These are phyloP conservation scores for Yarrowia galli DNA, from an alignment of 1,139 yeast genomes.

Conservation along the genomic window DNA sequence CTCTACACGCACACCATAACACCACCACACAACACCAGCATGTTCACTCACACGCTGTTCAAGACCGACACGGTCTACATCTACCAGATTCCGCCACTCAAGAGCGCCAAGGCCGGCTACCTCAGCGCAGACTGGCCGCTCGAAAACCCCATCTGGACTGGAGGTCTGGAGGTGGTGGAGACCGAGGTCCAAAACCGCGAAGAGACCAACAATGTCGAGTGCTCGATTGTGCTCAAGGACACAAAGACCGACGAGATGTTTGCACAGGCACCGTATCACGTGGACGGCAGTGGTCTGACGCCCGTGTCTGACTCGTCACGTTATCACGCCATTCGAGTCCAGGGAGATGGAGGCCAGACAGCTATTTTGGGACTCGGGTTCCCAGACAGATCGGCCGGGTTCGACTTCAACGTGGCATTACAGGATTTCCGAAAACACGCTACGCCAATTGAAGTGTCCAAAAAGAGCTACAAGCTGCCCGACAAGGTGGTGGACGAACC, in stretches of 20 bases:
- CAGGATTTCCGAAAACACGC: conserved; percentile 51
- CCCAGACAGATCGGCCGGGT: conserved; percentile 50
- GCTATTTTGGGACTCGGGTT: conserved; percentile 56
- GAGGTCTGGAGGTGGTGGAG: conserved; percentile 50
- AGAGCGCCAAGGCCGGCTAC: conserved; percentile 45
- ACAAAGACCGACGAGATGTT: conserved; percentile 48
- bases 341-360: conserved; percentile 47
- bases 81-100: conserved; percentile 52
- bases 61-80: conserved; percentile 44
- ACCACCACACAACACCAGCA: neutral
- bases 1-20: neutral
- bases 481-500: conserved; percentile 25
- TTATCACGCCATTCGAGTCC: conserved; percentile 50
- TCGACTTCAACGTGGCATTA: conserved; percentile 54
- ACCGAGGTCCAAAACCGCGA: conserved; percentile 43
- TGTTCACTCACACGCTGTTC: conserved; percentile 40
- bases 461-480: conserved; percentile 31
- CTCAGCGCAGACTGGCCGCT: conserved; percentile 52
- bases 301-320: conserved; percentile 49
- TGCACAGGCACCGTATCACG: conserved; percentile 50
- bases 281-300: conserved; percentile 47
- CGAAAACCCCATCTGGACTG: conserved; percentile 52
- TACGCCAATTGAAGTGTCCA: conserved; percentile 42
- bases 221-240: conserved; percentile 50
- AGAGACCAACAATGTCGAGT: conserved; percentile 42